phyloP scores from a whole-genome alignment of 352 stramenopile species.

The Phytopythium sindhum region DNA sequence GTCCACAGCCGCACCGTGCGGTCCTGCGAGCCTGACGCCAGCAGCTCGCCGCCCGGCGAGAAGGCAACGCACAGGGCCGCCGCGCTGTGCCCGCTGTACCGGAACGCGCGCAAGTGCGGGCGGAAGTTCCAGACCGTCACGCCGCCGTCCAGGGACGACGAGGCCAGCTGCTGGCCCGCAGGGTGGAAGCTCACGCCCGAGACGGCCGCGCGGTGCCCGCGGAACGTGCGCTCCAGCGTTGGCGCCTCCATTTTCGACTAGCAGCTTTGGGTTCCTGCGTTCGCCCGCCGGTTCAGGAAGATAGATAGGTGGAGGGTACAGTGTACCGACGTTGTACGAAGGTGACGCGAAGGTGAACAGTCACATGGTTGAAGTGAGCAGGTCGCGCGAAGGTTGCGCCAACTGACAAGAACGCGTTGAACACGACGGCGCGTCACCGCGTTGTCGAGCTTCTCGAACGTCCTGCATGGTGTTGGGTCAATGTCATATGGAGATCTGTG shows the following conservation, averaged over 20 bases:
- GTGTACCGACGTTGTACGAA: constrained; percentile 9
- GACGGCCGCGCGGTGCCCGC: constrained; percentile 78
- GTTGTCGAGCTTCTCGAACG: neutral
- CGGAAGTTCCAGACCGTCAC: constrained; percentile 94
- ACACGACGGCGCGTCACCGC: neutral
- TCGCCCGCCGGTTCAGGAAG: neutral
- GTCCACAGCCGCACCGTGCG: constrained; percentile 90
- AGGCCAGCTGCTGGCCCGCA: constrained; percentile 85
- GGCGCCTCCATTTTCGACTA: constrained; percentile 50
- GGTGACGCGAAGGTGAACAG: neutral
- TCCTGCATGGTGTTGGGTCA: neutral
- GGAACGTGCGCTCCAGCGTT: constrained; percentile 87
- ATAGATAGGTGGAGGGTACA: neutral
- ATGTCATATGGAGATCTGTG: neutral
- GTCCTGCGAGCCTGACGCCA: constrained; percentile 90
- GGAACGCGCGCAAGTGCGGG: constrained; percentile 75
- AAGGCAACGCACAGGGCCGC: constrained; percentile 78
- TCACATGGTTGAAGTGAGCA: constrained; percentile 3
- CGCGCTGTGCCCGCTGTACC: constrained; percentile 74
- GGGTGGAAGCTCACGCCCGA: constrained; percentile 81
- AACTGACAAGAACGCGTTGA: neutral
- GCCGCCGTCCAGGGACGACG: constrained; percentile 59
- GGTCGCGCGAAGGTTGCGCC: constrained; percentile 3
- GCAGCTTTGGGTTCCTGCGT: neutral
- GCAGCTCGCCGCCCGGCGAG: constrained; percentile 69